Evolutionary conservation across 202 grass and related monocot genomes (phyloP).

Genomic region (Zoysia matrella): DNA sequence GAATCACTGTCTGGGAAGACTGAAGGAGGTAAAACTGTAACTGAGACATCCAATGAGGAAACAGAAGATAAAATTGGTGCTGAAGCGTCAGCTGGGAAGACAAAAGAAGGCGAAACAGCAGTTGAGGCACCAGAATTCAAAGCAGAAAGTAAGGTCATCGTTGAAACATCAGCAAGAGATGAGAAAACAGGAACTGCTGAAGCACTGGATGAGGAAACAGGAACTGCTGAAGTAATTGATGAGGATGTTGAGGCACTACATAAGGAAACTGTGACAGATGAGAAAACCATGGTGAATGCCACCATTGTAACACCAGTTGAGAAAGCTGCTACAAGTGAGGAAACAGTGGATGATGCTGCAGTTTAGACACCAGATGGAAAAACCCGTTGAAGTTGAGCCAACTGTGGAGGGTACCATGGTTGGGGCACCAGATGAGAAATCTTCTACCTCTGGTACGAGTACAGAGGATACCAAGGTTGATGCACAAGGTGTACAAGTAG

Average conservation of each 20-base stretch:
- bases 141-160: slow-evolving; percentile 2
- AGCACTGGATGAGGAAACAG: background rate
- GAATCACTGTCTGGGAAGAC: slow-evolving; percentile 15
- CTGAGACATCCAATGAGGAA: background rate
- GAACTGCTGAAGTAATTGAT: slow-evolving; percentile 2
- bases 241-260: background rate
- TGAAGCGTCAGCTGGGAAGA: slow-evolving; percentile 17
- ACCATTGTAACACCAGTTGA: too few species aligned
- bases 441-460: too few species aligned
- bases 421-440: too few species aligned
- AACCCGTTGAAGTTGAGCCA: too few species aligned
- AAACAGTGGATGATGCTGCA: too few species aligned
- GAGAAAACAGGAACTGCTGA: background rate
- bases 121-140: background rate
- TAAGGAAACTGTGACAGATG: slow-evolving; percentile 5
- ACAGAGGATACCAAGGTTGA: too few species aligned
- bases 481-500: too few species aligned
- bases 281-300: background rate
- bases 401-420: too few species aligned
- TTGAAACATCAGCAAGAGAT: slow-evolving; percentile 9
- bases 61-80: slow-evolving; percentile 18
- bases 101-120: slow-evolving; percentile 28
- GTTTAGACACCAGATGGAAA: too few species aligned
- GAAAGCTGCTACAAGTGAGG: too few species aligned
- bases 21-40: slow-evolving; percentile 30